A percentile compares a stretch with the other conserved stretches of the same genome.
These are phyloP conservation scores for Mycena kentingensis DNA, from an alignment of 768 basidiomycete genomes.

Conservation along the genomic window DNA sequence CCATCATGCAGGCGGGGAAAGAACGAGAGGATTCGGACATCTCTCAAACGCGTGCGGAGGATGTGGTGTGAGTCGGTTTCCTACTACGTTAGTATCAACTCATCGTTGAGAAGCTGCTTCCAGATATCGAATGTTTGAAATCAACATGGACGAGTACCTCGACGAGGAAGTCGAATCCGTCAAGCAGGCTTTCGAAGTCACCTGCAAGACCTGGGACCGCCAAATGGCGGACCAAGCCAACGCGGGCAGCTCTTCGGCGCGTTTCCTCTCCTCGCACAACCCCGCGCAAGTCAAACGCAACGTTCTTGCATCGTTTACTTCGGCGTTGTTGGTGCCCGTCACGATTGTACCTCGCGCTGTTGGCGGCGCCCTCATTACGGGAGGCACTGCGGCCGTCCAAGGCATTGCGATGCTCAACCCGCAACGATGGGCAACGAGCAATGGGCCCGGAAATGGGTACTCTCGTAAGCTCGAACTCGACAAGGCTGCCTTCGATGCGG, in stretches of 20 bases:
- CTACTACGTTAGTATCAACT: constrained; percentile 7
- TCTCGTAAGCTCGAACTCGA: constrained; percentile 41
- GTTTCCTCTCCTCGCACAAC: constrained; percentile 83
- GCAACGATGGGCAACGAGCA: constrained; percentile 71
- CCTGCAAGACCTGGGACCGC: constrained; percentile 80
- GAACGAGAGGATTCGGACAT: constrained; percentile 44
- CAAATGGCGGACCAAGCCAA: constrained; percentile 29
- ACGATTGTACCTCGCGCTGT: constrained; percentile 91
- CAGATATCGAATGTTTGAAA: constrained; percentile 94
- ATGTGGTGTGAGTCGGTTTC: constrained; percentile 67
- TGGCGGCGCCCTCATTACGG: constrained; percentile 67
- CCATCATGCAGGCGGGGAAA: constrained; percentile 59
- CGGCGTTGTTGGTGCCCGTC: constrained; percentile 87
- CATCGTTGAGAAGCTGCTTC: constrained; percentile 18
- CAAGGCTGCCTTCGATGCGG: constrained; percentile 45
- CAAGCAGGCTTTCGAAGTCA: constrained; percentile 69
- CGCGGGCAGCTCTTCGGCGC: constrained; percentile 36
- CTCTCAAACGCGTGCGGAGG: constrained; percentile 63
- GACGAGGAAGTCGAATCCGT: constrained; percentile 89
- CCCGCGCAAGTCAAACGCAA: constrained; percentile 92
- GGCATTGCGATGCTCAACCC: constrained; percentile 91
- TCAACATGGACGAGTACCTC: constrained; percentile 96
- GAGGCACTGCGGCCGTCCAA: constrained; percentile 75
- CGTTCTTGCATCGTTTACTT: constrained; percentile 89
- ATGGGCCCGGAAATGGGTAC: constrained; percentile 31